Evolutionary conservation across 805 yeast genomes (phyloP), one percentile per base, ranked within the genome.

Genomic region (Brettanomyces bruxellensis): DNA sequence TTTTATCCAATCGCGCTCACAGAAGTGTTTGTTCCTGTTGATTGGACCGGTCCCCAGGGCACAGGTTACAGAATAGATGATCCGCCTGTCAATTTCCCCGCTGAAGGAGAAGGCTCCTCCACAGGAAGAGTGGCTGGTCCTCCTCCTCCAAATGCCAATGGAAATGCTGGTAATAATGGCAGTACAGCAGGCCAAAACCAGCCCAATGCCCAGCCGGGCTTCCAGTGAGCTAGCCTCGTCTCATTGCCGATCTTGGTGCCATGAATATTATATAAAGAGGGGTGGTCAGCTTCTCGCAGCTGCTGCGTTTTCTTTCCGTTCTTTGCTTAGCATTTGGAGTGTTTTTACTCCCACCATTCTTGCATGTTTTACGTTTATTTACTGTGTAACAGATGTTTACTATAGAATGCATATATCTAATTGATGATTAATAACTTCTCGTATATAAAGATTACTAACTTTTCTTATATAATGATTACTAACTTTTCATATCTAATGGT

Each of bases 1-100:
- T 53, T 54, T 34, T 60, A 62, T 46, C 55, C 61, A 1, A 45
- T 57, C 3, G 62, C 67, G 5, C 52, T 63, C 13, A 57, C 64
- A 1, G 66, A 63, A 44, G 51, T 51, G 3, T 56, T 59, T 25
- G 49, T 61, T 8, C 66, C 67, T 7, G 44, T 57, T 14, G 60
- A 59, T 40, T 62, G 67, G 66, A 47, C 61, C 1, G 57, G 57
- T 8, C 58, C 57, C 2, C 38, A 47, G 2, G 39, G 49, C 4
- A 44, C 49, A 25, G 62, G 62, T 4, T 51, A 53, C 34, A 32
- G 36, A 1, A 35, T 51, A 0, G 49, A 43, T 22, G 66, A 61
- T 40, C 66, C 66, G 0, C 54, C 57, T 5, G 49, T 61, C 14
- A 58, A 49, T 39, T 54, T 61, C 49, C 63, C 64, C 13, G 52